A percentile compares a stretch with the other conserved stretches of the same genome.
phyloP scores from a whole-genome alignment of 2,329 filamentous ascomycete species.

The Curvularia lunata region DNA sequence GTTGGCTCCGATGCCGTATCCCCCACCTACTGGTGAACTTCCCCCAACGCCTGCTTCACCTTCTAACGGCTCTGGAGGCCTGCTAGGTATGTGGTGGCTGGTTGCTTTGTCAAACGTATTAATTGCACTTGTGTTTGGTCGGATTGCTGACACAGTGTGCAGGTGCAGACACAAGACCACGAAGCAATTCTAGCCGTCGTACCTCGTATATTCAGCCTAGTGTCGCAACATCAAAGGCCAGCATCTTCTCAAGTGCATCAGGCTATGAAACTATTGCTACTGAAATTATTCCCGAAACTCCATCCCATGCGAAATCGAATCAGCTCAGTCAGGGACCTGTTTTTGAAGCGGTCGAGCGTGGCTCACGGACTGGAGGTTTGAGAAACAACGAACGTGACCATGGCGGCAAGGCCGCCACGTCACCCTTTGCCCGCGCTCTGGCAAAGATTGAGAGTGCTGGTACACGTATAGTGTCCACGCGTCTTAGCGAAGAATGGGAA shows the following conservation, averaged over 20 bases:
- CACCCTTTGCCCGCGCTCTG: conserved; percentile 32
- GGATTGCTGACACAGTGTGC: conserved; percentile 13
- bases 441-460: conserved; percentile 37
- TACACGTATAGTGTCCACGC: conserved; percentile 33
- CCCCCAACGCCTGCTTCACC: conserved; percentile 25
- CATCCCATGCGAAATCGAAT: conserved; percentile 10
- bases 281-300: conserved; percentile 22
- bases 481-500: conserved; percentile 38
- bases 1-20: conserved; percentile 21
- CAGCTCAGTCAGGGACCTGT: conserved; percentile 4
- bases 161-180: conserved; percentile 21
- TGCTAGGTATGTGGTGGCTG: conserved; percentile 26
- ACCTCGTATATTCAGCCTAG: conserved; percentile 28
- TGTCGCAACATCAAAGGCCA: conserved; percentile 25
- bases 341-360: conserved; percentile 30
- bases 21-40: conserved; percentile 27
- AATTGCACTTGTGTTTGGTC: background rate
- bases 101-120: background rate
- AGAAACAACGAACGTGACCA: conserved; percentile 23
- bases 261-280: conserved; percentile 27
- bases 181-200: conserved; percentile 27
- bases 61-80: conserved; percentile 7
- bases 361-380: conserved; percentile 30
- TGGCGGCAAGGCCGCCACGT: conserved; percentile 22
- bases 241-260: conserved; percentile 28